These are phyloP conservation scores for Pelargonium nanum DNA, from an alignment of 345 rosid species.

Conservation along the genomic window DNA sequence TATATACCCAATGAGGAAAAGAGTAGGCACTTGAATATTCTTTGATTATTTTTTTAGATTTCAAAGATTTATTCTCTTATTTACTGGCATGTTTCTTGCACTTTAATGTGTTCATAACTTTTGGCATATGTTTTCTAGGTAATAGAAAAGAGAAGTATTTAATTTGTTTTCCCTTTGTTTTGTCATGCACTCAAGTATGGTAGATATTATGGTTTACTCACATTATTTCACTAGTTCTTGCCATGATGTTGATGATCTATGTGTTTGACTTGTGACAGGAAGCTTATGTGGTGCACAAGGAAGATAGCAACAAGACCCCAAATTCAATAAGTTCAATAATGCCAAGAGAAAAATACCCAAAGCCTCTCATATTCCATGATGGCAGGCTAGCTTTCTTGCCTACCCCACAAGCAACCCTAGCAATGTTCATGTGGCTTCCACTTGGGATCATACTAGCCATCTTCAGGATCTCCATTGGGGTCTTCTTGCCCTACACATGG, in stretches of 20 bases:
- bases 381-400: conserved; percentile 97
- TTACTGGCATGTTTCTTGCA: no score
- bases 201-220: no score
- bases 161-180: no score
- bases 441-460: conserved; percentile 48
- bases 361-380: conserved; percentile 80
- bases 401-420: conserved; percentile 57
- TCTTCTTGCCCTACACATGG: conserved; percentile 49
- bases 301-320: conserved; percentile 29
- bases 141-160: no score
- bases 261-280: conserved; percentile 34
- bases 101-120: no score
- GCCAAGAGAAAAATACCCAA: conserved; percentile 75
- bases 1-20: no score
- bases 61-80: no score
- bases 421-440: conserved; percentile 77
- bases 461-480: conserved; percentile 51
- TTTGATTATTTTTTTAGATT: no score
- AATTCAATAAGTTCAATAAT: conserved; percentile 19
- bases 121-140: no score
- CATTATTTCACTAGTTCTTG: no score
- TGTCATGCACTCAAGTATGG: no score
- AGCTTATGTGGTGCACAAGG: conserved; percentile 50
- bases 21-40: no score
- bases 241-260: background rate